phyloP scores from a whole-genome alignment of 1,139 yeast species.

The Candida sp. region DNA sequence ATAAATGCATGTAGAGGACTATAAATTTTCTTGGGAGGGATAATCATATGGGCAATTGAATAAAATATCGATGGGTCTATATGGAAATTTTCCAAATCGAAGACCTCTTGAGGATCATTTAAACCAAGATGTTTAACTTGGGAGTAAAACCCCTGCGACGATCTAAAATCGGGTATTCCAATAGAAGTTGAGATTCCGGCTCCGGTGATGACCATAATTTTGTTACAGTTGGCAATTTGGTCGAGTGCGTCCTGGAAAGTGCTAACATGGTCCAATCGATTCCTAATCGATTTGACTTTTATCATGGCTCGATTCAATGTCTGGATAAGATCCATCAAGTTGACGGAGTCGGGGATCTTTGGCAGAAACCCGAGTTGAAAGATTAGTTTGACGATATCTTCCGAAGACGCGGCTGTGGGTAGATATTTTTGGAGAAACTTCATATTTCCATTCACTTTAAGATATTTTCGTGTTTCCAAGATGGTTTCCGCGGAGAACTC shows the following conservation, averaged over 20 bases:
- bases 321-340: constrained; percentile 46
- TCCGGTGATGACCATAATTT: constrained; percentile 76
- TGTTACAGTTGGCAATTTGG: constrained; percentile 30
- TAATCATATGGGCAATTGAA: constrained; percentile 77
- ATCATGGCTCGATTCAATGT: constrained; percentile 59
- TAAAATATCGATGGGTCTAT: constrained; percentile 81
- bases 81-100: constrained; percentile 68
- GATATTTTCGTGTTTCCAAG: constrained; percentile 48
- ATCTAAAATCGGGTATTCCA: constrained; percentile 93
- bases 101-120: constrained; percentile 90
- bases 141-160: constrained; percentile 80
- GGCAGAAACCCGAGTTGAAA: constrained; percentile 53
- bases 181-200: constrained; percentile 91
- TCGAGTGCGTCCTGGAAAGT: constrained; percentile 60
- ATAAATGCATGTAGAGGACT: constrained; percentile 87
- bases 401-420: constrained; percentile 55
- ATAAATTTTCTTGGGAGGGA: constrained; percentile 71
- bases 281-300: constrained; percentile 53
- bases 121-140: constrained; percentile 66
- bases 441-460: constrained; percentile 61
- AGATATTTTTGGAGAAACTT: constrained; percentile 56
- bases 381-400: constrained; percentile 48
- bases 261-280: constrained; percentile 47
- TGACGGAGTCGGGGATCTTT: constrained; percentile 25
- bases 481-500: constrained; percentile 14